Conservation (phyloP, 1,284 basidiomycete genomes). For the Mycosarcoma mackinlayi region DNA sequence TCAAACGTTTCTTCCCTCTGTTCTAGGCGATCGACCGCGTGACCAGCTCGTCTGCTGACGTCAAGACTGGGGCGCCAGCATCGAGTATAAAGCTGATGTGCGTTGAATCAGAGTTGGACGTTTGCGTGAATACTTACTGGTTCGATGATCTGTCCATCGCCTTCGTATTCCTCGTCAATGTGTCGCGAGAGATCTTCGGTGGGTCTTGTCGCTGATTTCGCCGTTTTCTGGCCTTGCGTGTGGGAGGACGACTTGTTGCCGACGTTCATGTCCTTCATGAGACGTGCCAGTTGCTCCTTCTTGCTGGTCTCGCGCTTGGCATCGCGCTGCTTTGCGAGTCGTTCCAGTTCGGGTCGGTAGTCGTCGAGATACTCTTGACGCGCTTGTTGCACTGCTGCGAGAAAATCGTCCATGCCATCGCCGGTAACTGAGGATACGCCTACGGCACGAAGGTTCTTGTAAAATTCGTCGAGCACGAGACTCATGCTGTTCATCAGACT, state of each 20-base stretch:
- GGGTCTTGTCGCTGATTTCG: conserved; percentile 17
- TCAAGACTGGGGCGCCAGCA: no score
- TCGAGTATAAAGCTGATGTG: no score
- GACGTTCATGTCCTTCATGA: conserved; percentile 85
- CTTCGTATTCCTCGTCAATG: conserved; percentile 59
- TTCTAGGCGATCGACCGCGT: no score
- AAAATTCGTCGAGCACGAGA: conserved; percentile 97
- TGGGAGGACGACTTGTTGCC: conserved; percentile 27
- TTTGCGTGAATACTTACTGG: conserved; percentile 59
- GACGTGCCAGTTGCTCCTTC: conserved; percentile 78
- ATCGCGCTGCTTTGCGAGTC: conserved; percentile 72
- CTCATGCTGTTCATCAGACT: conserved; percentile 99
- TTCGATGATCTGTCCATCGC: conserved; percentile 67
- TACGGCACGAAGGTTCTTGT: conserved; percentile 93
- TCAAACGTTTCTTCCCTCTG: no score
- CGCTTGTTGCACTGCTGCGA: conserved; percentile 87
- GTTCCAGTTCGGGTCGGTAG: conserved; percentile 88
- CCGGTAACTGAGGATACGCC: conserved; percentile 97
- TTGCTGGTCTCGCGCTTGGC: conserved; percentile 77
- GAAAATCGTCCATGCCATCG: conserved; percentile 88
- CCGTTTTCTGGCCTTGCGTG: neutral
- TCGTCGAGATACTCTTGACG: conserved; percentile 87
- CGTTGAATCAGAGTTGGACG: no score
- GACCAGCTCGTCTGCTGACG: no score
- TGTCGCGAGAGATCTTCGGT: conserved; percentile 39